Conservation (phyloP, 2,329 filamentous ascomycete genomes). For the Colletotrichum sp. region DNA sequence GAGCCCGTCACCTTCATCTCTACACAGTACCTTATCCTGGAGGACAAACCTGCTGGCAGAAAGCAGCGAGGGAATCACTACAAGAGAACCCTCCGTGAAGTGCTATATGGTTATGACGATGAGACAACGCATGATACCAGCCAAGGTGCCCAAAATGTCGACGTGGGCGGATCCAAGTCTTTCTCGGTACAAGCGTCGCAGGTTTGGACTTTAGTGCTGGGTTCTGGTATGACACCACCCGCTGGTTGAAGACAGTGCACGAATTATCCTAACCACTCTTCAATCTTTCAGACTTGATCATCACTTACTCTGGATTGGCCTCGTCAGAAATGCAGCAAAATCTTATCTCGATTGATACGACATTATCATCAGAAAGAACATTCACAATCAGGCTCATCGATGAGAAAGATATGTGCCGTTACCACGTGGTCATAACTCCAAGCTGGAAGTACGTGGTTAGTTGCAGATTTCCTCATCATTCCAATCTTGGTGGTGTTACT, state of each 20-base stretch:
- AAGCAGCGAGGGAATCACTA: neutral
- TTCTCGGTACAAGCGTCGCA: neutral
- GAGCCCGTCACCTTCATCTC: neutral
- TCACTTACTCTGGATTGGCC: neutral
- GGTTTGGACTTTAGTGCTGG: neutral
- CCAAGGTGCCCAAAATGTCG: neutral
- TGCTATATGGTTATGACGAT: neutral
- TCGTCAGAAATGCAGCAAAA: neutral
- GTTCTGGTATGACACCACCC: neutral
- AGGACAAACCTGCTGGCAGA: neutral
- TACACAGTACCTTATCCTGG: neutral
- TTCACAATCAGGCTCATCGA: slow-evolving; percentile 5
- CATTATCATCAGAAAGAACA: neutral
- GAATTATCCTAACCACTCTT: neutral
- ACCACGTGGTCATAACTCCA: neutral
- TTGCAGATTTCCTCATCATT: neutral
- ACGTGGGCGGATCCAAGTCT: neutral
- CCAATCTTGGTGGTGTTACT: neutral
- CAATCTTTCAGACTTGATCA: neutral
- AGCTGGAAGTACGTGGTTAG: neutral
- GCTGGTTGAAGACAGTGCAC: too few species aligned
- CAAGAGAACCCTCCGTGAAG: neutral
- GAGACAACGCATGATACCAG: neutral
- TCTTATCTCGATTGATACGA: neutral
- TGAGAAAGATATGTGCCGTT: neutral